Conservation (phyloP, 2,329 filamentous ascomycete genomes). For the Talaromyces atroroseus region DNA sequence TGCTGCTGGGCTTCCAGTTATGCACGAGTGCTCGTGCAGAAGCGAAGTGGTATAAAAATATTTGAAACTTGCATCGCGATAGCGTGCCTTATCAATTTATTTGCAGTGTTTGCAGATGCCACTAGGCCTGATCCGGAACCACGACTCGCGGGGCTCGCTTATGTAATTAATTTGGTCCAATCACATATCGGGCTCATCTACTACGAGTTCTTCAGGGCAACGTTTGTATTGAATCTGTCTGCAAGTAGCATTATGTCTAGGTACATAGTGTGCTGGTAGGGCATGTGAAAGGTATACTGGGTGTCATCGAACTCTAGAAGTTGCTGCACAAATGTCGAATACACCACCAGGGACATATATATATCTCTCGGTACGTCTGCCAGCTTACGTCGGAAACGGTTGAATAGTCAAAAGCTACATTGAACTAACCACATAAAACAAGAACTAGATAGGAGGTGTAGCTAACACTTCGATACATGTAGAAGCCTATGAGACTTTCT, state of each 20-base stretch:
- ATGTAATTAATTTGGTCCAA: not conserved
- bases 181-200: not conserved
- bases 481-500: conserved; percentile 3
- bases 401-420: not conserved
- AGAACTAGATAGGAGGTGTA: not conserved
- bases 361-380: too few species aligned
- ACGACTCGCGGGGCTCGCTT: not conserved
- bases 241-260: too few species aligned
- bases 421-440: conserved; percentile 7
- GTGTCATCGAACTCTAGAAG: too few species aligned
- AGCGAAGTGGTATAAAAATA: not conserved
- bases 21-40: not conserved
- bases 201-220: not conserved
- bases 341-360: too few species aligned
- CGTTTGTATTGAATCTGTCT: not conserved
- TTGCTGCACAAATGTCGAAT: too few species aligned
- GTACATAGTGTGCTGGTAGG: too few species aligned
- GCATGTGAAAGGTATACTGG: too few species aligned
- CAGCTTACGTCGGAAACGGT: not conserved
- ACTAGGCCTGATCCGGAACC: not conserved
- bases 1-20: not conserved
- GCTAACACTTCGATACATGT: not conserved
- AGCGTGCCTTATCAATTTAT: conserved; percentile 6
- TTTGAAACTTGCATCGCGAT: conserved; percentile 4
- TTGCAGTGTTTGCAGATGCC: not conserved